Base-by-base conservation (phyloP, 768 basidiomycete genomes). In the Mycena capillaripes region DNA sequence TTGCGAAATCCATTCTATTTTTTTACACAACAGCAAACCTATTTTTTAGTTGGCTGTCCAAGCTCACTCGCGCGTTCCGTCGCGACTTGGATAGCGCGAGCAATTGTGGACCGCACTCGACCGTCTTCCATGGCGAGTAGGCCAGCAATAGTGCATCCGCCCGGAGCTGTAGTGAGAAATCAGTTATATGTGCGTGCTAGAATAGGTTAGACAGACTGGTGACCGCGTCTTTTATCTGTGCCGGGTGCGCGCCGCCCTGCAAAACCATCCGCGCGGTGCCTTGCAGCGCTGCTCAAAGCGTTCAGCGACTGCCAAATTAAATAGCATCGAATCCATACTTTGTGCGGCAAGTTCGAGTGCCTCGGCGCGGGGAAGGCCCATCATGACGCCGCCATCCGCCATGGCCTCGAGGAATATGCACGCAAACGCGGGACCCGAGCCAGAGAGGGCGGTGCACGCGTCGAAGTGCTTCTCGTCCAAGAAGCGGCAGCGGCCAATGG, bases 301-400 rank as follows among this genome's bases (percentile, higher is more conserved):
- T 10, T 44, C 32, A 46, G 38, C 6, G 3, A 60, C 3, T 2
- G n/a, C 32, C 11, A n/a, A 23, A 12, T 40, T 17, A 36, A 4
- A 21, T 12, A 2, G 36, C 91, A n/a, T n/a, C n/a, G n/a, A n/a
- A n/a, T n/a, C n/a, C n/a, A 77, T 79, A 98, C 97, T 96, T 83
- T 99, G 98, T 53, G 97, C 91, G 58, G 98, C 97, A 61, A 99
- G 84, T 80, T 99, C 98, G 50, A 99, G 83, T 6, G 98, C 97
- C 81, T 98, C 98, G 2, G 91, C 90, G 72, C 98, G 87, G 4
- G 98, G 98, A 61, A 99, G 84, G 34, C 98, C 98, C 98, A 99
- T 99, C 97, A 99, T 99, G 55, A 99, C 98, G 52, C 97, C 98
- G 30, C 98, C 98, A 81, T 99, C 98, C 1, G 96, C 93, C 97